A percentile compares a stretch with the other conserved stretches of the same genome.
phyloP scores from a whole-genome alignment of 768 basidiomycete genomes.

The Clitopilus hobsonii region DNA sequence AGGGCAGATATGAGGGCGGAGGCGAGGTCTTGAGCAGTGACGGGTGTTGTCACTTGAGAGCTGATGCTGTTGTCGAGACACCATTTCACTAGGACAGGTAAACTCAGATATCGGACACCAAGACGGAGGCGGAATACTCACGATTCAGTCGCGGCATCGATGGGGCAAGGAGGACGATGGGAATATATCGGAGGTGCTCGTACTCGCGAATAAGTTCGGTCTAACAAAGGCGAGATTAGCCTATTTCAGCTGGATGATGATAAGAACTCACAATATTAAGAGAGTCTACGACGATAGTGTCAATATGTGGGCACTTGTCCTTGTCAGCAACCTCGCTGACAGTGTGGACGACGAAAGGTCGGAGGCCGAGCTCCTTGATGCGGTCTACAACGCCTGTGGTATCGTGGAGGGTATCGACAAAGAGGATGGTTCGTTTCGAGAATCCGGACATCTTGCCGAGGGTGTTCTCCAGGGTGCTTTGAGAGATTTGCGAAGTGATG shows the following conservation, averaged over 20 bases:
- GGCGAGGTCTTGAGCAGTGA: slow-evolving; percentile 82
- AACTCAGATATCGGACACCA: neutral
- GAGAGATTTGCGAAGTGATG: slow-evolving; percentile 80
- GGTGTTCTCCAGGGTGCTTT: slow-evolving; percentile 67
- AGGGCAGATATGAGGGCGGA: slow-evolving; percentile 91
- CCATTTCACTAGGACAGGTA: slow-evolving; percentile 75
- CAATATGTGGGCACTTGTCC: slow-evolving; percentile 81
- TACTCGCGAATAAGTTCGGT: slow-evolving; percentile 87
- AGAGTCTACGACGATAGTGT: slow-evolving; percentile 94
- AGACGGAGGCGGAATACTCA: slow-evolving; percentile 30
- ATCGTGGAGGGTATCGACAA: slow-evolving; percentile 83
- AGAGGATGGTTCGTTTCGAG: slow-evolving; percentile 82
- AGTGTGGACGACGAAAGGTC: slow-evolving; percentile 70
- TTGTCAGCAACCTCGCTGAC: slow-evolving; percentile 81
- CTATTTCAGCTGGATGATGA: slow-evolving; percentile 3
- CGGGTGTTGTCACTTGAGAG: slow-evolving; percentile 90
- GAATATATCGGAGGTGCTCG: slow-evolving; percentile 95
- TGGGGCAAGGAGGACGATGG: slow-evolving; percentile 86
- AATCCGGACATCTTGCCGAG: slow-evolving; percentile 83
- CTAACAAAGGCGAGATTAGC: slow-evolving; percentile 30
- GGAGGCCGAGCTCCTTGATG: slow-evolving; percentile 75
- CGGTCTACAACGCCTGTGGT: slow-evolving; percentile 69
- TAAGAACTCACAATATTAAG: slow-evolving; percentile 63
- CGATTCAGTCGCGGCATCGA: slow-evolving; percentile 71
- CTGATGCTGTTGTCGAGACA: slow-evolving; percentile 95